phyloP scores from a whole-genome alignment of 2,329 filamentous ascomycete species.

The Geoglossum cookeanum region DNA sequence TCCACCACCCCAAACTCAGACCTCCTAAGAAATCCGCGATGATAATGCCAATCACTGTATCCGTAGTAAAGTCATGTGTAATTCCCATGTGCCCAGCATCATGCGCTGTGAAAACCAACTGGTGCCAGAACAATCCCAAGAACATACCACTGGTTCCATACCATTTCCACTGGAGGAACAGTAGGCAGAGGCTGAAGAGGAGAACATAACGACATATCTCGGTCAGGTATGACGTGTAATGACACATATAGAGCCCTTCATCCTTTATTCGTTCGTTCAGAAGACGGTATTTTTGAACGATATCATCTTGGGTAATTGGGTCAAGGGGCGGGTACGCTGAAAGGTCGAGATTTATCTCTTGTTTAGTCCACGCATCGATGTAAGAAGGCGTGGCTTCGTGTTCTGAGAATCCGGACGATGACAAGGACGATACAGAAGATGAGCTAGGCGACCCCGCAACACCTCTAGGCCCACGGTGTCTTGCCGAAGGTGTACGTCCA shows the following conservation, averaged over 20 bases:
- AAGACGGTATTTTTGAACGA: conserved; percentile 65
- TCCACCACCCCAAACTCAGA: conserved; percentile 91
- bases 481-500: conserved; percentile 14
- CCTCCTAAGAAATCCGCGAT: conserved; percentile 82
- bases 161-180: conserved; percentile 43
- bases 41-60: conserved; percentile 73
- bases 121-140: conserved; percentile 79
- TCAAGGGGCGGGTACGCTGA: conserved; percentile 69
- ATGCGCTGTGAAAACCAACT: conserved; percentile 82
- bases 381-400: conserved; percentile 32
- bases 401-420: conserved; percentile 17
- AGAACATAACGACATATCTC: conserved; percentile 6
- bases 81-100: conserved; percentile 97
- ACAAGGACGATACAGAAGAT: conserved; percentile 35
- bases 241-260: conserved; percentile 19
- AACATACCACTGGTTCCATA: conserved; percentile 52
- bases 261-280: conserved; percentile 46
- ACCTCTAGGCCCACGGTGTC: conserved; percentile 20
- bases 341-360: conserved; percentile 57
- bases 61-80: conserved; percentile 70
- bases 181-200: conserved; percentile 4
- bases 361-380: conserved; percentile 51
- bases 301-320: conserved; percentile 48
- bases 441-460: conserved; percentile 21
- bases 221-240: conserved; percentile 18